Evolutionary conservation across 495 filamentous ascomycete genomes (phyloP), one percentile per base, ranked within the genome.

Genomic region (Astrothelium subdiscretum): DNA sequence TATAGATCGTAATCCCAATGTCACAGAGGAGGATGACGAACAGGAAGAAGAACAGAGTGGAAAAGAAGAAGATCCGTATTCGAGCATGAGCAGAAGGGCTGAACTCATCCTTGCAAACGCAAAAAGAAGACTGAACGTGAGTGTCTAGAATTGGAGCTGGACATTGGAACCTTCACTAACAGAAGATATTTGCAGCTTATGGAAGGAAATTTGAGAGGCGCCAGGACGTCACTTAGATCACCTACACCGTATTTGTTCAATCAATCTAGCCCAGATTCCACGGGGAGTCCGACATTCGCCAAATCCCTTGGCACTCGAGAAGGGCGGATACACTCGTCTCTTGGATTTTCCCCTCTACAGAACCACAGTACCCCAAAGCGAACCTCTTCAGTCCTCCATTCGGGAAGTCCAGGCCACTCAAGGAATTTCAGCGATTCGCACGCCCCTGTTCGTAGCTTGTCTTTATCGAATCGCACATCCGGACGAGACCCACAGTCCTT

Each of bases 41-140:
- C 67, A 58, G 58, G 63, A 35, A 58, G 68, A 71, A 54, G 59
- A 60, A 12, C 65, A 62, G 5, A 67, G 74, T 62, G 77, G 73
- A 42, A 79, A 78, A 42, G 79, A 83, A 57, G 63, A 75, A 74
- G 40, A 69, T 52, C 66, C 63, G 35, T 82, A 85, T 66, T 87
- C 89, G 13, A 85, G 89, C 6, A 71, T 96, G 70, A 94, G 89
- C 69, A 85, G 85, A 63, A 80, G 89, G 68, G 91, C 91, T 12
- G 91, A 96, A 71, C 77, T 88, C 63, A 96, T 96, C 70, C 77
- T 96, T 48, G 89, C 90, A 38, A 95, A 95, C 75, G 91, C 91
- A 31, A 96, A 96, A 75, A 86, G 83, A 72, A 80, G 91, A 66
- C 76, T 96, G 44, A 90, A 88, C 73, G 91, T 96, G 79, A 73